phyloP scores from a whole-genome alignment of 1,284 basidiomycete species.

The Cystobasidium slooffiae region DNA sequence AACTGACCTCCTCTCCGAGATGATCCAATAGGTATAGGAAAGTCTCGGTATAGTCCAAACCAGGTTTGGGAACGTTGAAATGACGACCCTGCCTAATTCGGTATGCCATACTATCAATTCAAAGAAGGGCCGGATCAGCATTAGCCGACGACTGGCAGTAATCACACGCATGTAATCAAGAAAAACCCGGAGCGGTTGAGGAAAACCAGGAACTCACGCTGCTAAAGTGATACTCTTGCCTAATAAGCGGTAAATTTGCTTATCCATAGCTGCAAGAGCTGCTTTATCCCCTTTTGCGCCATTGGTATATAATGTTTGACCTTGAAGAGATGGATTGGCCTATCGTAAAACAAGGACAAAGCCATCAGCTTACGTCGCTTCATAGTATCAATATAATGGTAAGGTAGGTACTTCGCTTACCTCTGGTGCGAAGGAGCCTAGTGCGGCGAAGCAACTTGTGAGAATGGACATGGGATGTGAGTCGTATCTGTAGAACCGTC shows the following conservation, averaged over 20 bases:
- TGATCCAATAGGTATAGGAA: slow-evolving; percentile 88
- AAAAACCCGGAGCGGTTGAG: no score
- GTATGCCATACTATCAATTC: slow-evolving; percentile 72
- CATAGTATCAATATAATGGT: neutral
- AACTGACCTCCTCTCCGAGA: slow-evolving; percentile 62
- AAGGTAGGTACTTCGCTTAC: slow-evolving; percentile 42
- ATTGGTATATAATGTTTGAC: slow-evolving; percentile 73
- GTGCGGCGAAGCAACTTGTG: slow-evolving; percentile 78
- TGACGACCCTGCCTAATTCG: slow-evolving; percentile 82
- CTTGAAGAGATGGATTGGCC: slow-evolving; percentile 60
- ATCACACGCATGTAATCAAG: neutral
- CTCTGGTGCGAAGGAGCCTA: slow-evolving; percentile 81
- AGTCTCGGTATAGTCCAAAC: slow-evolving; percentile 76
- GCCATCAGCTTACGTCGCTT: neutral
- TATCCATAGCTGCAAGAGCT: slow-evolving; percentile 78
- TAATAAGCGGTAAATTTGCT: slow-evolving; percentile 79
- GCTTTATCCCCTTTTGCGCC: slow-evolving; percentile 61
- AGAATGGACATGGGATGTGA: slow-evolving; percentile 87
- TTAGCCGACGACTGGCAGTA: neutral
- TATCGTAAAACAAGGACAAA: neutral
- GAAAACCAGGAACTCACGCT: slow-evolving; percentile 18
- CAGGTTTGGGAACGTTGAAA: slow-evolving; percentile 81
- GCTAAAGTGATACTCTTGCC: slow-evolving; percentile 39
- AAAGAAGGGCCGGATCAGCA: neutral
- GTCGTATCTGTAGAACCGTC: slow-evolving; percentile 67